Conservation (phyloP, 495 filamentous ascomycete species). For the Penicillium odoratum region DNA sequence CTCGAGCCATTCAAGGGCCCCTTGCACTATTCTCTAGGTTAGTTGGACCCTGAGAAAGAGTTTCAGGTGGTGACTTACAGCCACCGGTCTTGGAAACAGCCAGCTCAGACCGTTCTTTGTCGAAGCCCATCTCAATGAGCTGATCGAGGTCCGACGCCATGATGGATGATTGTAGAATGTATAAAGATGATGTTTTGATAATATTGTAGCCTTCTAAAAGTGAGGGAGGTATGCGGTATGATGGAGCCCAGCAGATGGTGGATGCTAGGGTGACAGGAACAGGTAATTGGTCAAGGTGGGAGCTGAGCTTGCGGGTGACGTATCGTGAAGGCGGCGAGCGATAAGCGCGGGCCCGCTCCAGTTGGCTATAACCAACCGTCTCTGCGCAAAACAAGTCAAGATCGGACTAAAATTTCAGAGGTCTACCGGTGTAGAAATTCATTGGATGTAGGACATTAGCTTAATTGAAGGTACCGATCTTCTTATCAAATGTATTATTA, state of each 20-base stretch:
- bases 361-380: not conserved
- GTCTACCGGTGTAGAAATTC: too few species aligned
- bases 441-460: too few species aligned
- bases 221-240: not conserved
- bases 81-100: conserved; percentile 78
- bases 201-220: not conserved
- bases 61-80: conserved; percentile 51
- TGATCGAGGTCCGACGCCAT: conserved; percentile 77
- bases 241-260: not conserved
- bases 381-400: too few species aligned
- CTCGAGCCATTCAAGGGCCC: conserved; percentile 92
- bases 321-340: conserved; percentile 36
- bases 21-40: conserved; percentile 62
- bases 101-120: conserved; percentile 72
- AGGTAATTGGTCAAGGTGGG: conserved; percentile 9
- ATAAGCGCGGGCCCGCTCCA: conserved; percentile 7
- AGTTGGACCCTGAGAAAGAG: conserved; percentile 7
- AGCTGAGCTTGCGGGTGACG: conserved; percentile 27
- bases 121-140: conserved; percentile 95
- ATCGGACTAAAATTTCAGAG: too few species aligned
- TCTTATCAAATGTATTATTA: not conserved
- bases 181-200: not conserved
- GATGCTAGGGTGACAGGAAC: not conserved
- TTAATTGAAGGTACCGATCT: not conserved
- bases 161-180: conserved; percentile 18